Evolutionary conservation across 768 basidiomycete species (phyloP).

Genomic region (Terana coerulea): DNA sequence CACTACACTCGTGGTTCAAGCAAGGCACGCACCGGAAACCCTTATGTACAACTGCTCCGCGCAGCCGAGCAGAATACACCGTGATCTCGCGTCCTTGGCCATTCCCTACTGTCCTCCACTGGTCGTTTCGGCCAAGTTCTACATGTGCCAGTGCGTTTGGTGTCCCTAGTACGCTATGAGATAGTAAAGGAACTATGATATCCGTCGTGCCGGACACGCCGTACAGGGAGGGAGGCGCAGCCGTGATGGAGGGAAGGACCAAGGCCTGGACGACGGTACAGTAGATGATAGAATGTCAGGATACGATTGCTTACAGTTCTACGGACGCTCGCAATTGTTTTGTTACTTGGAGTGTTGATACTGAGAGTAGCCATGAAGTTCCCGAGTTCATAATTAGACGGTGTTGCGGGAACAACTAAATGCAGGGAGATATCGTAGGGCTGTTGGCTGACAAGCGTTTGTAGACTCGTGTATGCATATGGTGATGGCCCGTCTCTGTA

Average conservation of each 20-base stretch:
- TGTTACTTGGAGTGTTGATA: conserved; percentile 56
- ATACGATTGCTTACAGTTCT: conserved; percentile 49
- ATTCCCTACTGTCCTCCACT: conserved; percentile 64
- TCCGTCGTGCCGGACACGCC: conserved; percentile 37
- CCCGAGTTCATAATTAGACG: conserved; percentile 68
- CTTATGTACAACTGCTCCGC: conserved; percentile 58
- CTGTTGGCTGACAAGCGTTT: conserved; percentile 52
- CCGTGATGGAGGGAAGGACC: conserved; percentile 38
- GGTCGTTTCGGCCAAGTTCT: conserved; percentile 71
- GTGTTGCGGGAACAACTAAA: conserved; percentile 59
- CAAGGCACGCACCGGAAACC: conserved; percentile 58
- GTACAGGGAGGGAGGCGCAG: conserved; percentile 34
- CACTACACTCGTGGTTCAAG: not conserved
- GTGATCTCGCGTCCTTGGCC: conserved; percentile 74
- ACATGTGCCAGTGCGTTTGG: conserved; percentile 52
- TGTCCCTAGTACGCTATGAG: conserved; percentile 45
- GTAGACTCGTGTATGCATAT: conserved; percentile 54
- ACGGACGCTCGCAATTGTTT: conserved; percentile 56
- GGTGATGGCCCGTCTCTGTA: conserved; percentile 61
- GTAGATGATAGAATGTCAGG: not conserved
- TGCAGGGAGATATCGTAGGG: conserved; percentile 74
- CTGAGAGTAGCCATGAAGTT: conserved; percentile 80
- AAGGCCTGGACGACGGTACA: conserved; percentile 45
- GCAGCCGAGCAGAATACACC: conserved; percentile 57
- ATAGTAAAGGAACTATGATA: conserved; percentile 55